Evolutionary conservation across 805 yeast species (phyloP), one percentile per base, ranked within the genome.

Genomic region (Cyberlindnera amylophila): DNA sequence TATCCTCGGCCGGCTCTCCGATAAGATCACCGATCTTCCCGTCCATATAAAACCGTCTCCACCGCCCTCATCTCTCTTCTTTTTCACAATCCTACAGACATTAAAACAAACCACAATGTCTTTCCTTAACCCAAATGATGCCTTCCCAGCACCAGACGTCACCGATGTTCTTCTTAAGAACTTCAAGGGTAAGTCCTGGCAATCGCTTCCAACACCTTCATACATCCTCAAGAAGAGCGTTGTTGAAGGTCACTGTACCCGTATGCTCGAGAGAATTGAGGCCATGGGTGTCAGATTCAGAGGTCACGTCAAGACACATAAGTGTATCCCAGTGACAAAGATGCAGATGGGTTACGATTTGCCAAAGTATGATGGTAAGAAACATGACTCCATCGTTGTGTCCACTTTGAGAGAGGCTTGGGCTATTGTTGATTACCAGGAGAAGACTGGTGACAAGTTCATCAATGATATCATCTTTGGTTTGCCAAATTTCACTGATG

Each of bases 291-390:
- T 63, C n/a, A 65, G 60, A 15, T 83, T 84, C 57, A 67, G 95
- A 45, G 82, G 85, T 4, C 89, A 84, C 57, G 78, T 85, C 17
- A 85, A 85, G 60, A 86, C 93, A 0, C 89, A 82, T 58, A 85
- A 86, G 58, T 73, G 85, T 1, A 49, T 67, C 9, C 83, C 80
- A 50, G 89, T 86, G 6, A 65, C 79, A 3, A 52, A 59, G 17
- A 58, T 74, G 32, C 85, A 81, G 61, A 57, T 81, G 56, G 82
- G 77, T 1, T 53, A 67, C 36, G 72, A 71, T 5, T 44, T 61
- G 18, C 53, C 58, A 11, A 37, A 51, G 11, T 53, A 53, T 37
- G 41, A 53, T 3, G 64, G 69, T 1, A 44, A 37, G n/a, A 62
- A 57, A 26, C 69, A 79, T 15, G 66, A 68, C 37, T 67, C 72